Evolutionary conservation across 345 rosid species (phyloP), one percentile per base, ranked within the genome.

Genomic region (Microthlaspi erraticum): DNA sequence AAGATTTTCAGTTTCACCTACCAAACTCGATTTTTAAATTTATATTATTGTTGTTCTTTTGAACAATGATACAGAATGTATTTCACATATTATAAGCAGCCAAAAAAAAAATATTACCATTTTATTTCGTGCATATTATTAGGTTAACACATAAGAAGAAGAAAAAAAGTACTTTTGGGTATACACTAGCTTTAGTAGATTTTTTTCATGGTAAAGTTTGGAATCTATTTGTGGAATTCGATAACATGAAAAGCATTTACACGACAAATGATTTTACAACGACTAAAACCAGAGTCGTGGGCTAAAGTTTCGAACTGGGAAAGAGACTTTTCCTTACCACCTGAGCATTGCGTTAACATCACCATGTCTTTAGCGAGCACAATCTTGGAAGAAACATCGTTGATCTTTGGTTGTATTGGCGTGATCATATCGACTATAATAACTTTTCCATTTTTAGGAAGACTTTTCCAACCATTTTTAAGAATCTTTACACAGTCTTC

Each of bases 391-490:
- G 48, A 45, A 11, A 7, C 2, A 10, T 43, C 41, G 31, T 46
- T 33, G 16, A 10, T 10, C 29, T 31, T 62, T 32, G 53, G 31
- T 32, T 34, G 6, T 0, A n/a, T 16, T 9, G 49, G 49, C 11
- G 10, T 45, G 16, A 17, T 11, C 53, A 45, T 31, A 7, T 45
- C 67, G 0, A 62, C 54, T 45, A 62, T 44, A 6, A 17, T 44
- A 41, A 62, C 18, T 32, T 62, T 45, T 31, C 55, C 42, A 1
- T 45, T 32, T 18, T 44, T 4, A 0, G 54, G 1, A 2, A 62
- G 42, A 62, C 69, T 64, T 20, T 0, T 64, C 69, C 70, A 50
- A 19, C 70, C 20, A 65, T 65, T 50, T 37, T 46, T 37, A 10
- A 65, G 14, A 36, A 65, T 50, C 48, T 37, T 65, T n/a, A 50